phyloP scores from a whole-genome alignment of 1,139 yeast species.

The Diutina siamensis region DNA sequence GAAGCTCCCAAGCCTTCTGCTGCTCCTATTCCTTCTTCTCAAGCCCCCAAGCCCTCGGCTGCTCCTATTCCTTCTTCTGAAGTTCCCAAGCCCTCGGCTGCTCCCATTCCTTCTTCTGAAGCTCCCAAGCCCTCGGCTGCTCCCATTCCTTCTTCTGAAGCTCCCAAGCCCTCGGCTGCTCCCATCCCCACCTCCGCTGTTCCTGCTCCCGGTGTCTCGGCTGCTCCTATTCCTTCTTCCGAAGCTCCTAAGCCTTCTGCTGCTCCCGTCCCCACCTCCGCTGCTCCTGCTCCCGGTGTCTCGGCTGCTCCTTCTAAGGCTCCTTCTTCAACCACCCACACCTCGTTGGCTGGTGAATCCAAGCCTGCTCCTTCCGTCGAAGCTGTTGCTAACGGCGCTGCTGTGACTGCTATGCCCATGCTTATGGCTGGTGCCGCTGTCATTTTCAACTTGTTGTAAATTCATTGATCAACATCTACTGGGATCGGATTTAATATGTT shows the following conservation, averaged over 20 bases:
- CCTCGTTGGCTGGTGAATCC: not conserved
- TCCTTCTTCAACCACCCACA: not conserved
- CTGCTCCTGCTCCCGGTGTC: not conserved
- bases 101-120: conserved; percentile 10
- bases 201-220: conserved; percentile 17
- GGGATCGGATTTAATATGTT: not conserved
- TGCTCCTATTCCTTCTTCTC: not conserved
- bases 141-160: not conserved
- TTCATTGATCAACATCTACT: not conserved
- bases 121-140: conserved; percentile 9
- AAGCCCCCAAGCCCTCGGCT: conserved; percentile 6
- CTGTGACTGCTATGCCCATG: conserved; percentile 6
- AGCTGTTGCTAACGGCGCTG: conserved; percentile 4
- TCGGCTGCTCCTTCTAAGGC: not conserved
- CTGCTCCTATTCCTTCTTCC: conserved; percentile 8
- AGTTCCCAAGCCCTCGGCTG: conserved; percentile 8
- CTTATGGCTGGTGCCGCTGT: conserved; percentile 9
- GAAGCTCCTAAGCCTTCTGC: conserved; percentile 10
- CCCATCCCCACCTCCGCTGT: conserved; percentile 6
- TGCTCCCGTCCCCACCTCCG: conserved; percentile 8
- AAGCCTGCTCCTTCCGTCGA: conserved; percentile 6
- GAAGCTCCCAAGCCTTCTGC: not conserved
- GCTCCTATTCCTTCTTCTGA: conserved; percentile 10
- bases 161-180: not conserved
- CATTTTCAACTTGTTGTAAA: conserved; percentile 5